Percentiles rank a stretch among this genome's conserved stretches.
Conservation (phyloP, 2,329 filamentous ascomycete genomes). For the Fusarium tuaranense region DNA sequence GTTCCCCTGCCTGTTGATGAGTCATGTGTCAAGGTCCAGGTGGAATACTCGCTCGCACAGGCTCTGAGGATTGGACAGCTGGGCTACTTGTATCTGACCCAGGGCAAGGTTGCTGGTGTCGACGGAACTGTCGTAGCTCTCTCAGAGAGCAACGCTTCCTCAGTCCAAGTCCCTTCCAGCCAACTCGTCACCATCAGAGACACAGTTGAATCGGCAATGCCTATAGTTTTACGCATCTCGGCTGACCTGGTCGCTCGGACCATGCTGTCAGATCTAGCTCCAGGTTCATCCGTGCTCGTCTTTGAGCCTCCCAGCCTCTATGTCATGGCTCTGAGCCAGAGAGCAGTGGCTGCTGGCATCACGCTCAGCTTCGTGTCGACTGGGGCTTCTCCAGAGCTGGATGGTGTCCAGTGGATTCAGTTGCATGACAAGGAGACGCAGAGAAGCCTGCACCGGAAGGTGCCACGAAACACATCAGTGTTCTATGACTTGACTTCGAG, state of each 20-base stretch:
- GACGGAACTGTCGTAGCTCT: not conserved
- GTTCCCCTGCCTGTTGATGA: not conserved
- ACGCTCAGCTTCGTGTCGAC: not conserved
- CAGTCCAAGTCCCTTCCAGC: not conserved
- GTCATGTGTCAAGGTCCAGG: not conserved
- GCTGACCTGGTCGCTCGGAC: not conserved
- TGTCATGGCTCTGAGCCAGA: not conserved
- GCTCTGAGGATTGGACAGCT: not conserved
- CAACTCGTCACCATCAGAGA: not conserved
- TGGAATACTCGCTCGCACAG: not conserved
- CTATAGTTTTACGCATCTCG: not conserved
- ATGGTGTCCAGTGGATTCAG: not conserved
- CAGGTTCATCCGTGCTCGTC: not conserved
- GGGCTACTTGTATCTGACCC: not conserved
- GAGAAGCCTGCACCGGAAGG: not conserved
- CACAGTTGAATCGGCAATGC: not conserved
- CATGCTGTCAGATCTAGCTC: not conserved
- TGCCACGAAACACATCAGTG: not conserved
- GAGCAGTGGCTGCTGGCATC: not conserved
- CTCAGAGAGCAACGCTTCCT: not conserved
- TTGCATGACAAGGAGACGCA: not conserved
- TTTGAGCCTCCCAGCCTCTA: not conserved
- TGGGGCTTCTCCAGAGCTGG: not conserved
- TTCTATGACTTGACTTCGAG: not conserved
- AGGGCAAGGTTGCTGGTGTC: not conserved